Conservation (phyloP, 2,329 filamentous ascomycete genomes). For the Calonectria montana region DNA sequence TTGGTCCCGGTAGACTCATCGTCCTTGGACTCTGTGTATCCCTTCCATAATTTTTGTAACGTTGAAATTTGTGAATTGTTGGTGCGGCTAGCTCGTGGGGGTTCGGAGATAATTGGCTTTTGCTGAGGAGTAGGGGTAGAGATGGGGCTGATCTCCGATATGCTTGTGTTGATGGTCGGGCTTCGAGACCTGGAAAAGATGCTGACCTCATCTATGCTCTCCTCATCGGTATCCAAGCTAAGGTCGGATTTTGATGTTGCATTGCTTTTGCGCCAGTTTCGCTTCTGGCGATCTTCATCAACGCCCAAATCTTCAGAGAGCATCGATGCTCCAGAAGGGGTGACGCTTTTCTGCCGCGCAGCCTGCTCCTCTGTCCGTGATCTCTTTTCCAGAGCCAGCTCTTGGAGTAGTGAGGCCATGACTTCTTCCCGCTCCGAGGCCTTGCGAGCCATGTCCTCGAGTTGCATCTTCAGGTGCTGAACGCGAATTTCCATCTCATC, state of each 20-base stretch:
- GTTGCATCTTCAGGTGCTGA: constrained; percentile 66
- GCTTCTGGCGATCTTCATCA: constrained; percentile 61
- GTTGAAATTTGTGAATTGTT: constrained; percentile 47
- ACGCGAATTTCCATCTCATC: constrained; percentile 66
- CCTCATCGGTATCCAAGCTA: constrained; percentile 65
- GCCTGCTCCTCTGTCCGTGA: constrained; percentile 54
- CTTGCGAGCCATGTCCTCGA: constrained; percentile 68
- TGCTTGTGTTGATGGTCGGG: constrained; percentile 60
- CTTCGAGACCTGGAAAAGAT: constrained; percentile 72
- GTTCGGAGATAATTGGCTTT: constrained; percentile 41
- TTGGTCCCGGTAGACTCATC: constrained; percentile 32
- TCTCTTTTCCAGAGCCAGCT: constrained; percentile 64
- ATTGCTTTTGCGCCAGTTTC: constrained; percentile 56
- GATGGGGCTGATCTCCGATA: constrained; percentile 45
- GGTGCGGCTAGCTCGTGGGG: constrained; percentile 45
- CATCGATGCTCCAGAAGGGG: constrained; percentile 53
- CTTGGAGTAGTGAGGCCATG: constrained; percentile 62
- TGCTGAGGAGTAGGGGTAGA: constrained; percentile 32
- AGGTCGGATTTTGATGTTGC: constrained; percentile 56
- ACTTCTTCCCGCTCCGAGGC: constrained; percentile 65
- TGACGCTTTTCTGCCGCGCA: constrained; percentile 41
- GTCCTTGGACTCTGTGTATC: constrained; percentile 50
- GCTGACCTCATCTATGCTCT: constrained; percentile 62
- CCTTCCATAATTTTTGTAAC: constrained; percentile 56
- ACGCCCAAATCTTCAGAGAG: constrained; percentile 65